These are phyloP conservation scores for Trifolium fragiferum DNA, from an alignment of 306 rosid species.

Conservation along the genomic window DNA sequence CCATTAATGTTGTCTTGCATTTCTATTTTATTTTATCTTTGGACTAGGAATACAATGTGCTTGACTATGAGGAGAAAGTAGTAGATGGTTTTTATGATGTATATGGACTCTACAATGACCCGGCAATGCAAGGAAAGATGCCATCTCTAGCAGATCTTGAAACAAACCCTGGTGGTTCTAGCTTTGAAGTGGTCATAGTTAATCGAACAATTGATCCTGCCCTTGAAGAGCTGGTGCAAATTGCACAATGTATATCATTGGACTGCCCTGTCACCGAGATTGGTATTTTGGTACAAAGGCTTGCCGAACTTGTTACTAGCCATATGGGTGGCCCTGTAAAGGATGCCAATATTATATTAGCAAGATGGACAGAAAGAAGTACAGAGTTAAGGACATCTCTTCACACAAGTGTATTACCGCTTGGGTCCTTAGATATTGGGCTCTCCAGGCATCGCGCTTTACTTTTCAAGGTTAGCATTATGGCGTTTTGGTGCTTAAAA, in stretches of 20 bases:
- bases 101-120: slow-evolving; percentile 64
- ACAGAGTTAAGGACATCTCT: slow-evolving; percentile 80
- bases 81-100: slow-evolving; percentile 95
- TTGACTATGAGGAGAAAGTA: slow-evolving; percentile 90
- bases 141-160: slow-evolving; percentile 83
- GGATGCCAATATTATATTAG: slow-evolving; percentile 80
- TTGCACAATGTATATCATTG: slow-evolving; percentile 86
- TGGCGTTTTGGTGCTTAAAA: slow-evolving; percentile 20
- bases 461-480: slow-evolving; percentile 86
- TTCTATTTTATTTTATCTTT: slow-evolving; percentile 34
- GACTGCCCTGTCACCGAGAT: slow-evolving; percentile 81
- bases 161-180: slow-evolving; percentile 66
- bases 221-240: slow-evolving; percentile 83
- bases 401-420: slow-evolving; percentile 81
- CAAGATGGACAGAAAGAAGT: slow-evolving; percentile 90
- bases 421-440: slow-evolving; percentile 93
- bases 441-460: slow-evolving; percentile 96
- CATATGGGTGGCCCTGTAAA: slow-evolving; percentile 99
- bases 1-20: slow-evolving; percentile 39
- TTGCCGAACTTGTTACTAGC: slow-evolving; percentile 85
- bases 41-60: slow-evolving; percentile 81
- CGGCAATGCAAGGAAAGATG: slow-evolving; percentile 87
- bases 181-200: slow-evolving; percentile 85
- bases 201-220: slow-evolving; percentile 75
- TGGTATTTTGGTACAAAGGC: slow-evolving; percentile 77